These are phyloP conservation scores for Russula earlei DNA, from an alignment of 768 basidiomycete genomes.

Conservation along the genomic window DNA sequence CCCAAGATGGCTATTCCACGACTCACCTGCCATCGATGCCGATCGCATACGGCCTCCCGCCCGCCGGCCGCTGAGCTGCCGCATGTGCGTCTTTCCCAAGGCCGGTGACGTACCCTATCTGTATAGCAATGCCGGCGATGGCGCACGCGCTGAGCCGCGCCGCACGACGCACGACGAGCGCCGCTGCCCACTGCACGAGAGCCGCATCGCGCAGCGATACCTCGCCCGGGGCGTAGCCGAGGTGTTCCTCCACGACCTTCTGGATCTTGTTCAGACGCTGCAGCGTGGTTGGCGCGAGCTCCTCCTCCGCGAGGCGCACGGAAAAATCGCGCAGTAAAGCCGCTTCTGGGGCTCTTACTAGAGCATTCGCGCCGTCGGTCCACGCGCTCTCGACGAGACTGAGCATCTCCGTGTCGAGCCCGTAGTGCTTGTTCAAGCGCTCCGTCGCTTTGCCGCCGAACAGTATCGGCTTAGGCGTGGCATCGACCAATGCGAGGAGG, in stretches of 20 bases:
- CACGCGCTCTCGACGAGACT: slow-evolving; percentile 75
- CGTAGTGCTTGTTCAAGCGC: slow-evolving; percentile 81
- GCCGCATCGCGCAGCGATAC: slow-evolving; percentile 41
- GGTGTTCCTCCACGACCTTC: slow-evolving; percentile 47
- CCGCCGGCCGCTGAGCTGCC: slow-evolving; percentile 19
- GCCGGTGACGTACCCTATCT: slow-evolving; percentile 60
- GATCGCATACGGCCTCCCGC: slow-evolving; percentile 53
- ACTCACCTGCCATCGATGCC: slow-evolving; percentile 89
- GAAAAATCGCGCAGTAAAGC: slow-evolving; percentile 14
- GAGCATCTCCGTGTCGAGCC: slow-evolving; percentile 89
- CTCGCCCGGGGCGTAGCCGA: slow-evolving; percentile 48
- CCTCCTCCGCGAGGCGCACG: neutral
- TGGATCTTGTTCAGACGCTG: slow-evolving; percentile 45
- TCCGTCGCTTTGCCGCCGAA: slow-evolving; percentile 73
- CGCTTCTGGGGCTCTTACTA: neutral
- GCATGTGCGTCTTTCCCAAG: slow-evolving; percentile 29
- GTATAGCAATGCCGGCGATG: slow-evolving; percentile 74
- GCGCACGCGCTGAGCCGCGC: slow-evolving; percentile 80
- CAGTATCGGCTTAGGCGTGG: slow-evolving; percentile 57
- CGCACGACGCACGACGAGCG: slow-evolving; percentile 71
- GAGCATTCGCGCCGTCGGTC: slow-evolving; percentile 33
- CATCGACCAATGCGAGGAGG: slow-evolving; percentile 73
- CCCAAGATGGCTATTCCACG: too few species aligned
- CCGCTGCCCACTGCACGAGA: slow-evolving; percentile 74
- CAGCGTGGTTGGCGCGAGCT: slow-evolving; percentile 20